Percentiles rank a stretch among this genome's conserved stretches.
Evolutionary conservation across 768 basidiomycete genomes (phyloP).

Genomic region (Macrolepiota dolichaula): DNA sequence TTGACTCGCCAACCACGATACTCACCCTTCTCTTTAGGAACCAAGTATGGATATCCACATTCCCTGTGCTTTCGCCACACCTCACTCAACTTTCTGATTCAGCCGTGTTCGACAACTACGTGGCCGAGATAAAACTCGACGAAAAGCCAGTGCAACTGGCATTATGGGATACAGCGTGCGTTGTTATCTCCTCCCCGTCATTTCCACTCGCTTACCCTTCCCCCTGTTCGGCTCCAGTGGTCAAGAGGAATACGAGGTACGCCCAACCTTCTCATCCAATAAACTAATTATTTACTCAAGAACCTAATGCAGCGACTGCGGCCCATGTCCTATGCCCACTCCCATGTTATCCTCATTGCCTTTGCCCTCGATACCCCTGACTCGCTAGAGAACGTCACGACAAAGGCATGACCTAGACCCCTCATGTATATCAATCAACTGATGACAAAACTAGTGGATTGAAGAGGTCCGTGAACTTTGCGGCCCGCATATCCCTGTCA

Average conservation of each 20-base stretch:
- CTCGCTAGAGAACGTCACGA: constrained; percentile 91
- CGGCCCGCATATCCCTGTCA: constrained; percentile 86
- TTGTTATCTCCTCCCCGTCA: constrained; percentile 20
- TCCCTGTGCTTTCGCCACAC: constrained; percentile 16
- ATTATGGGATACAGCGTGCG: constrained; percentile 98
- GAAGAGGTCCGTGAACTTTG: constrained; percentile 98
- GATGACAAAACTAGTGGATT: constrained; percentile 70
- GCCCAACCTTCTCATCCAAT: constrained; percentile 12
- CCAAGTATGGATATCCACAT: constrained; percentile 42
- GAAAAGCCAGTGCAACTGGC: constrained; percentile 97
- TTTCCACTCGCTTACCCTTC: constrained; percentile 11
- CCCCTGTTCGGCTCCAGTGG: constrained; percentile 50
- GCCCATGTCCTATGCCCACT: constrained; percentile 96
- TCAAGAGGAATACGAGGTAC: constrained; percentile 97
- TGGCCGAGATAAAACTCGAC: constrained; percentile 96
- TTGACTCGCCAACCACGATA: constrained; percentile 8
- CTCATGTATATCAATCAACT: constrained; percentile 6
- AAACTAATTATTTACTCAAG: not conserved
- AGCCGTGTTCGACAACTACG: constrained; percentile 99
- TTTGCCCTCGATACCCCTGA: constrained; percentile 96
- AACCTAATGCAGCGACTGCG: constrained; percentile 66
- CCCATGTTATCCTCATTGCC: constrained; percentile 97
- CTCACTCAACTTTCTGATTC: constrained; percentile 17
- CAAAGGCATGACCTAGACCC: constrained; percentile 57
- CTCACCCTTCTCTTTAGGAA: constrained; percentile 39